Evolutionary conservation across 345 rosid genomes (phyloP).

Genomic region (Rhizophora apiculata): DNA sequence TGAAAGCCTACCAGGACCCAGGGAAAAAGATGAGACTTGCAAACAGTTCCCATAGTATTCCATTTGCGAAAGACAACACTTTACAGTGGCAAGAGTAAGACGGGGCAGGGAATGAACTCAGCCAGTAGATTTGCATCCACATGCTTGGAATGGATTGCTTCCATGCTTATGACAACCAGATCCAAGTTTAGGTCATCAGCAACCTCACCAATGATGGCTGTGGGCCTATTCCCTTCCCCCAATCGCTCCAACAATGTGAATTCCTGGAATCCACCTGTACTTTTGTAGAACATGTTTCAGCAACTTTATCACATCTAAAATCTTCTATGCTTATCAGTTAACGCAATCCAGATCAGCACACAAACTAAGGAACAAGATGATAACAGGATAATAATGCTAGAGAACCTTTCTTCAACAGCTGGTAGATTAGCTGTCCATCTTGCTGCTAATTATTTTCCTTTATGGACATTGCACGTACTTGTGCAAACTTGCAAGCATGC

Average conservation of each 20-base stretch:
- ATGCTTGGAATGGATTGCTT: slow-evolving; percentile 95
- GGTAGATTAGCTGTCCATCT: background rate
- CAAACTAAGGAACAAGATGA: background rate
- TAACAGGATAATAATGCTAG: slow-evolving; percentile 1
- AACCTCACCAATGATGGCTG: slow-evolving; percentile 92
- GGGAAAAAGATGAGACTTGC: slow-evolving; percentile 20
- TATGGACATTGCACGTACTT: no score
- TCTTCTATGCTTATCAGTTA: background rate
- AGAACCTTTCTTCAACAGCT: background rate
- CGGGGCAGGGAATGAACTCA: slow-evolving; percentile 94
- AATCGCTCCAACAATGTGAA: slow-evolving; percentile 79
- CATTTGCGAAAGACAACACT: background rate
- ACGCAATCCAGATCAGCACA: slow-evolving; percentile 4
- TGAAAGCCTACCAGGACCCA: slow-evolving; percentile 15
- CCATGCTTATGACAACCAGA: slow-evolving; percentile 92
- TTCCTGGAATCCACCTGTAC: slow-evolving; percentile 79
- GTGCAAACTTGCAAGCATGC: no score
- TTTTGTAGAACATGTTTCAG: background rate
- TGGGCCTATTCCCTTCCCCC: slow-evolving; percentile 82
- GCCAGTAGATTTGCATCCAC: slow-evolving; percentile 89
- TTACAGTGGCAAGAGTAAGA: slow-evolving; percentile 77
- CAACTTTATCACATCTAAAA: background rate
- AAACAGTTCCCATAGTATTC: slow-evolving; percentile 2
- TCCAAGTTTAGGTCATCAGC: slow-evolving; percentile 87
- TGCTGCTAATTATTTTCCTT: no score